Evolutionary conservation across 192 early-diverging fungal genomes (phyloP), one percentile per base, ranked within the genome.

Genomic region (Gigaspora rosea): DNA sequence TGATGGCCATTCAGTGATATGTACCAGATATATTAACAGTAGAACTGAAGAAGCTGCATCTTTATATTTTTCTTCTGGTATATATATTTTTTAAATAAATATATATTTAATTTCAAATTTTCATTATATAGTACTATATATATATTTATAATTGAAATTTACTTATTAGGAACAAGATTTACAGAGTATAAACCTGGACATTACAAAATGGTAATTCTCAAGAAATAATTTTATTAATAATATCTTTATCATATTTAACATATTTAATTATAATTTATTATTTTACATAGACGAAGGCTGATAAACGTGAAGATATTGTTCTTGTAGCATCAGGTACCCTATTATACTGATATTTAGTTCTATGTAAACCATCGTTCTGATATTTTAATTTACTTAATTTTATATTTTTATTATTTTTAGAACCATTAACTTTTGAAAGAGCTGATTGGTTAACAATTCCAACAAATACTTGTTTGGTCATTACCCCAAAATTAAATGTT

Each of bases 391-490:
- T 56, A 4, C 4, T 15, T 16, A 15, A 11, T 32, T 35, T 41
- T 41, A 35, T 13, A 32, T 27, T 32, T 62, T 36, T 66, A 13
- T 41, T 36, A 41, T 35, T 16, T 66, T 66, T 66, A 66, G 93
- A 94, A 77, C 93, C 93, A n/a, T 76, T 94, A 51, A 94, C 93
- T 27, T 94, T 91, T 69, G 92, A 92, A 75, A 89, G 90, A 72
- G 88, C 91, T 9, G 93, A 94, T 84, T 94, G 93, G 93, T 77
- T 92, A 74, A 91, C 86, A 41, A 91, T 94, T 58, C 93, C 93
- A 2, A 90, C 90, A 16, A 94, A 94, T 71, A 92, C 88, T 8
- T 41, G 92, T 72, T 80, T 94, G 49, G 89, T 94, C 13, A 88
- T 94, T 57, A 94, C 93, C 32, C 89, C 92, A 13, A 90, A 90